Percentiles rank a stretch among this genome's conserved stretches.
Conservation (phyloP, 768 basidiomycete genomes). For the Agaricus sinodeliciosus region DNA sequence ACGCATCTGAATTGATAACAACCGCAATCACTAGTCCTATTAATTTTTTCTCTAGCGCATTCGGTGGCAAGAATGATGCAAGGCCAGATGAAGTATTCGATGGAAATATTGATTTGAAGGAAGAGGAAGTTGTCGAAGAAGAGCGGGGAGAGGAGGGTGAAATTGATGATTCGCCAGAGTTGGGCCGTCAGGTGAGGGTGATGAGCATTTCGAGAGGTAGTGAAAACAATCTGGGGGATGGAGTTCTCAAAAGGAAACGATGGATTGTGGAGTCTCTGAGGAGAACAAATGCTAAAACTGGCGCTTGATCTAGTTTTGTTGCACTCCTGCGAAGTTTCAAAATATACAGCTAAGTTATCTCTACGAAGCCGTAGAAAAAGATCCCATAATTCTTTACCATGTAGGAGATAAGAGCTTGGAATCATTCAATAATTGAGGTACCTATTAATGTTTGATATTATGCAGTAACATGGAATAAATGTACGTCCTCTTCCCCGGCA, state of each 20-base stretch:
- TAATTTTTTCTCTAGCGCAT: slow-evolving; percentile 39
- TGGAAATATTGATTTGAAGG: slow-evolving; percentile 63
- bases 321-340: no score
- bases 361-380: no score
- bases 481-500: slow-evolving; percentile 25
- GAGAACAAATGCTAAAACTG: slow-evolving; percentile 29
- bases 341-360: no score
- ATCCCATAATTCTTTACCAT: no score
- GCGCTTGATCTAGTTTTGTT: slow-evolving; percentile 10
- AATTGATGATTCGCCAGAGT: slow-evolving; percentile 65
- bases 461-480: slow-evolving; percentile 35
- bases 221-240: slow-evolving; percentile 21
- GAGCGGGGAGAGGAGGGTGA: slow-evolving; percentile 76
- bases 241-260: slow-evolving; percentile 28
- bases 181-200: slow-evolving; percentile 46
- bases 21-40: slow-evolving; percentile 56
- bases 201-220: slow-evolving; percentile 29
- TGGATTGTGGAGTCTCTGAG: slow-evolving; percentile 34
- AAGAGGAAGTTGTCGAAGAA: slow-evolving; percentile 74
- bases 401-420: no score
- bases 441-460: not conserved
- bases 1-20: slow-evolving; percentile 61
- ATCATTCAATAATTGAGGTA: no score
- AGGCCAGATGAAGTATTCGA: slow-evolving; percentile 65
- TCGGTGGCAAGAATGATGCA: slow-evolving; percentile 23